Conservation (phyloP, 495 filamentous ascomycete genomes). For the Hyaloscypha bicolor region DNA sequence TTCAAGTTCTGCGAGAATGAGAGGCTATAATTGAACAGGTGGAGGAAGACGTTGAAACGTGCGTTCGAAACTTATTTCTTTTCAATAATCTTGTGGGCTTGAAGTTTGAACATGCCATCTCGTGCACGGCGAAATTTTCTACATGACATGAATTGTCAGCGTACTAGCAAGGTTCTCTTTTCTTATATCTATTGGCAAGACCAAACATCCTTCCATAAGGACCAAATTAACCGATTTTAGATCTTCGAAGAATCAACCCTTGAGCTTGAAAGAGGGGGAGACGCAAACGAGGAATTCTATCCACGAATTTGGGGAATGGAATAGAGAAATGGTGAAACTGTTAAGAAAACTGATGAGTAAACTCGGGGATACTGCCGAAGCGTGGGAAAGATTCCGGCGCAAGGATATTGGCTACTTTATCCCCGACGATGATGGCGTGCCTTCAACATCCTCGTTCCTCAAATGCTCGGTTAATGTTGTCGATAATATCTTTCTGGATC, state of each 20-base stretch:
- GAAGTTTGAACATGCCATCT: too few relatives aligned
- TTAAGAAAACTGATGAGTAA: not conserved
- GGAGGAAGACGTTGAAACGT: not conserved
- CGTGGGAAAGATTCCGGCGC: slow-evolving; percentile 7
- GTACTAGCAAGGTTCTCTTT: too few relatives aligned
- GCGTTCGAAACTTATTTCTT: not conserved
- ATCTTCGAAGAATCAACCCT: slow-evolving; percentile 6
- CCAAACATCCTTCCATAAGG: too few relatives aligned
- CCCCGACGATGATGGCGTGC: not conserved
- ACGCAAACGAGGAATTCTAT: not conserved
- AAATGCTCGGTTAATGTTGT: not conserved
- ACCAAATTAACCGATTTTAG: slow-evolving; percentile 14
- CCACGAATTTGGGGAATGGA: not conserved
- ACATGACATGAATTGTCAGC: too few relatives aligned
- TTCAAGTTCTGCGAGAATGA: not conserved
- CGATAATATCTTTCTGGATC: slow-evolving; percentile 1
- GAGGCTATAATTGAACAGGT: not conserved
- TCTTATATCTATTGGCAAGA: too few relatives aligned
- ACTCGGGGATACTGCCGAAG: not conserved
- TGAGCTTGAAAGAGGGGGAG: not conserved
- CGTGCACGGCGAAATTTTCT: not conserved
- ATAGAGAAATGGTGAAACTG: slow-evolving; percentile 4
- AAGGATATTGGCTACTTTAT: slow-evolving; percentile 4
- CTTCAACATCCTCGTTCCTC: not conserved
- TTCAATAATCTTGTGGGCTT: too few relatives aligned